These are phyloP conservation scores for Takakia lepidozioides DNA, from an alignment of 225 moss, liverwort and hornwort species.

Conservation along the genomic window DNA sequence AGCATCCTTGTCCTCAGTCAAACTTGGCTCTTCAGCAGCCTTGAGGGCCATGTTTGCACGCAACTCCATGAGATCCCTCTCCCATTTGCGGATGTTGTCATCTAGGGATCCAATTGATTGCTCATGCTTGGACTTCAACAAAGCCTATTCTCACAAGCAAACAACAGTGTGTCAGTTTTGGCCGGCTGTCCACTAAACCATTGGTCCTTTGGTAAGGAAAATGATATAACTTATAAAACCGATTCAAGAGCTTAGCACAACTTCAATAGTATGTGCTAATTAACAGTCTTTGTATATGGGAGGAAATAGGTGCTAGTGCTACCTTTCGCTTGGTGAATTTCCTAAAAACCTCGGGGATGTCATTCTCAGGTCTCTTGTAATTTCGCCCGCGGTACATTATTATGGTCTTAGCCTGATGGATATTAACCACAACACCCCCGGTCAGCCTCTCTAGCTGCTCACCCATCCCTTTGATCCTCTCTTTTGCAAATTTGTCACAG, in stretches of 20 bases:
- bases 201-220: too few species aligned
- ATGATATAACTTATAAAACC: background rate
- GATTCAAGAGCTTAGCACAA: too few species aligned
- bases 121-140: constrained; percentile 50
- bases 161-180: too few species aligned
- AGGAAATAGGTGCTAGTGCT: too few species aligned
- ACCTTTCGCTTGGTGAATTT: constrained; percentile 98
- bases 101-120: constrained; percentile 44
- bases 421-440: constrained; percentile 78
- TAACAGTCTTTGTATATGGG: too few species aligned
- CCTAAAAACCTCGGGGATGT: constrained; percentile 73
- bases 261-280: too few species aligned
- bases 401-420: constrained; percentile 77
- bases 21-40: constrained; percentile 40
- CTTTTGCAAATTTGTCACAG: constrained; percentile 70
- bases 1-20: constrained; percentile 42
- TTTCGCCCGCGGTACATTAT: constrained; percentile 96
- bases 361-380: constrained; percentile 75
- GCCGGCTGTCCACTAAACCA: too few species aligned
- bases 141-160: constrained; percentile 29
- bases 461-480: constrained; percentile 80
- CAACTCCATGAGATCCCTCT: constrained; percentile 35
- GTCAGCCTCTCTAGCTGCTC: constrained; percentile 85
- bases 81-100: constrained; percentile 51
- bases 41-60: constrained; percentile 43